Percentiles rank a stretch among this genome's conserved stretches.
Evolutionary conservation across 345 rosid species (phyloP).

Genomic region (Euclidium syriacum): DNA sequence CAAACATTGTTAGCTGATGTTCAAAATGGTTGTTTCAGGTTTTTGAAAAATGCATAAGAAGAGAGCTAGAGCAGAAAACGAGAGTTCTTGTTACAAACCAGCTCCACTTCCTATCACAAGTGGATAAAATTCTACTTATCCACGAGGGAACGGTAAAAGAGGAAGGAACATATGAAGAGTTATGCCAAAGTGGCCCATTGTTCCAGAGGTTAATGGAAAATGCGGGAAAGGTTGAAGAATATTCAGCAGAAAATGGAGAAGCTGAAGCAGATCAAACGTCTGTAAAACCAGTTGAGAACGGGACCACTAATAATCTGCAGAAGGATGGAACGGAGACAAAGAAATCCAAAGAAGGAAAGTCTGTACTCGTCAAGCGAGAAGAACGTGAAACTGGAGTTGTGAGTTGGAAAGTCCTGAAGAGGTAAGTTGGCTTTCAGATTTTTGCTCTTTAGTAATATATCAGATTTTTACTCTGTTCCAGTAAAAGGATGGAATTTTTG

Average conservation of each 20-base stretch:
- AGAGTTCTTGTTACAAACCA: slow-evolving; percentile 99
- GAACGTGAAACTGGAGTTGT: slow-evolving; percentile 96
- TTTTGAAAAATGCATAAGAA: slow-evolving; percentile 87
- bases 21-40: slow-evolving; percentile 47
- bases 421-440: slow-evolving; percentile 38
- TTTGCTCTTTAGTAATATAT: not conserved
- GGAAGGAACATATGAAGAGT: slow-evolving; percentile 93
- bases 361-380: slow-evolving; percentile 93
- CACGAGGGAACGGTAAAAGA: slow-evolving; percentile 91
- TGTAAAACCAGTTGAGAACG: slow-evolving; percentile 51
- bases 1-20: slow-evolving; percentile 6
- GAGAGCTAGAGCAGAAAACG: slow-evolving; percentile 72
- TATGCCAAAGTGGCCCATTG: slow-evolving; percentile 58
- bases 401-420: slow-evolving; percentile 65
- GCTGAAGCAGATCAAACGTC: slow-evolving; percentile 42
- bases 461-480: not conserved
- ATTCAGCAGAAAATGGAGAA: slow-evolving; percentile 63
- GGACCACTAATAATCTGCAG: slow-evolving; percentile 38
- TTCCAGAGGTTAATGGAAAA: slow-evolving; percentile 96
- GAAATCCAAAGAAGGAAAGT: slow-evolving; percentile 62
- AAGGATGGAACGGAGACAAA: slow-evolving; percentile 34
- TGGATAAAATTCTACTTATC: slow-evolving; percentile 84
- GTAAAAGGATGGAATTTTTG: no score
- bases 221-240: slow-evolving; percentile 99
- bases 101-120: slow-evolving; percentile 95